Evolutionary conservation across 2,329 filamentous ascomycete genomes (phyloP), one percentile per base, ranked within the genome.

Genomic region (Ramularia endophylla): DNA sequence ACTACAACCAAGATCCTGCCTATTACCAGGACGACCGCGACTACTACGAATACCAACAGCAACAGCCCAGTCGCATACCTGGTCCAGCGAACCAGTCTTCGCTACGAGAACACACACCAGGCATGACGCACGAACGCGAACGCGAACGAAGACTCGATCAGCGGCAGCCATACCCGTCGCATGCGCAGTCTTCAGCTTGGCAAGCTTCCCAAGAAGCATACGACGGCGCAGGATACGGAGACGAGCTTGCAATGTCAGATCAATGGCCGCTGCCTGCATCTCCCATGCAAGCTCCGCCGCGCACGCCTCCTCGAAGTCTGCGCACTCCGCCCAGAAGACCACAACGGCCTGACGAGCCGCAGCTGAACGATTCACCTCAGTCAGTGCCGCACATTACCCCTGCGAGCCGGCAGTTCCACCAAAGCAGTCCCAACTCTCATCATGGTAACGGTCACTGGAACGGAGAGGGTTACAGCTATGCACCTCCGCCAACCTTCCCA

Each of bases 1-100:
- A 32, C 31, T 34, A 34, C 16, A 19, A 19, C 62, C 76, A 83
- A 54, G 94, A 95, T 55, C 87, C 88, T 11, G 86, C 85, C 12
- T 94, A 94, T 63, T 77, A 79, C 48, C 66, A 75, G 51, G 67
- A 77, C 12, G 17, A 34, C 19, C 15, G 19, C 11, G 31, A 19
- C 17, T 34, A 22, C 17, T 17, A 34, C n/a, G 31, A 19, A 2
- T 34, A 34, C 31, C 16, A 19, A 34, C 31, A 16, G 7, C 13
- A 17, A n/a, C 3, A 34, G 11, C 22, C n/a, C 22, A 25, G 22
- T 11, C 22, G 22, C 22, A 6, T 25, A 25, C 22, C 22, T 6
- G 6, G 22, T 6, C 22, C 22, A 25, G 22, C 22, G 22, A 6
- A 25, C 11, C 22, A 6, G 6, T 25, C 22, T 25, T 25, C 22